phyloP scores from a whole-genome alignment of 805 yeast genomes.

The Candida ficus region DNA sequence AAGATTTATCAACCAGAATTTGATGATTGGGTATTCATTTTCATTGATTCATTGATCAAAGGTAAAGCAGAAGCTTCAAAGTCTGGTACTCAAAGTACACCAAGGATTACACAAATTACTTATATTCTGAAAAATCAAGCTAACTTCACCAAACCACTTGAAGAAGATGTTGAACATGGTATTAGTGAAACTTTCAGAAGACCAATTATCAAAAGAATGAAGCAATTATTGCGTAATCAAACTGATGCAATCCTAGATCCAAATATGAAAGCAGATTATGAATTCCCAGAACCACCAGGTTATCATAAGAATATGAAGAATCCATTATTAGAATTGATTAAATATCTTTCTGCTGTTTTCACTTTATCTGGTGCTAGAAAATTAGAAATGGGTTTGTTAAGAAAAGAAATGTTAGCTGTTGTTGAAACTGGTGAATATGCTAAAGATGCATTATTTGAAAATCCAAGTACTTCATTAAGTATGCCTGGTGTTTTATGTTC shows the following conservation, averaged over 20 bases:
- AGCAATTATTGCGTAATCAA: constrained; percentile 62
- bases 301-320: constrained; percentile 52
- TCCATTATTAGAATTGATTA: constrained; percentile 78
- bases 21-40: constrained; percentile 78
- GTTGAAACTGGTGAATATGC: constrained; percentile 86
- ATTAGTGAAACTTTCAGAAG: constrained; percentile 53
- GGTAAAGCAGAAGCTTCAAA: constrained; percentile 35
- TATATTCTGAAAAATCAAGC: constrained; percentile 44
- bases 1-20: constrained; percentile 73
- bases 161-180: constrained; percentile 36
- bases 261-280: constrained; percentile 57
- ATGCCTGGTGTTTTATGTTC: constrained; percentile 72
- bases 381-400: constrained; percentile 67
- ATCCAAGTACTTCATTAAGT: constrained; percentile 69
- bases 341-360: constrained; percentile 67
- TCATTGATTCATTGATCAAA: constrained; percentile 63
- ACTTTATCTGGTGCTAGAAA: constrained; percentile 57
- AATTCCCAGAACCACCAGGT: constrained; percentile 76
- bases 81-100: constrained; percentile 38
- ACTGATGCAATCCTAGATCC: constrained; percentile 67
- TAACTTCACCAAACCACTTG: constrained; percentile 22
- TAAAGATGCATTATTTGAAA: constrained; percentile 60
- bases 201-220: constrained; percentile 62
- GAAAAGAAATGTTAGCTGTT: constrained; percentile 66
- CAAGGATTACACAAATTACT: constrained; percentile 65